phyloP scores from a whole-genome alignment of 129 eudicot species.

The Lactuca sativa region DNA sequence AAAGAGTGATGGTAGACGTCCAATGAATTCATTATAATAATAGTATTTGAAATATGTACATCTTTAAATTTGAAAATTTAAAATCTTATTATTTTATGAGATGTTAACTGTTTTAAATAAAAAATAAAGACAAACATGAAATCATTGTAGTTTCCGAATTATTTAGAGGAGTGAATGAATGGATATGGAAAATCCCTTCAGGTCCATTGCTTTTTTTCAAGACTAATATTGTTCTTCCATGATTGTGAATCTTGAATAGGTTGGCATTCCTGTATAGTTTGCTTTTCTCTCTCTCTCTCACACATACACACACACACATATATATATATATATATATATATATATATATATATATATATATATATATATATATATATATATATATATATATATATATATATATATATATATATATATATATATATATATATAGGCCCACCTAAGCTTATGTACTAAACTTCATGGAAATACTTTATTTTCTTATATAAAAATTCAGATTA shows the following conservation, averaged over 20 bases:
- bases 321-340: background rate
- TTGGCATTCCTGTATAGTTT: conserved; percentile 8
- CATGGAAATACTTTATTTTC: no score
- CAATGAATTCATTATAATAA: conserved; percentile 4
- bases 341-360: background rate
- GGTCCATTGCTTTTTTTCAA: conserved; percentile 36
- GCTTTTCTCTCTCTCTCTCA: no score
- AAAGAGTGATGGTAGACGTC: conserved; percentile 23
- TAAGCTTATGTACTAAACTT: no score
- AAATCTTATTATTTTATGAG: background rate
- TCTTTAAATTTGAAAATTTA: background rate
- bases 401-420: no score
- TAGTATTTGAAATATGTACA: background rate
- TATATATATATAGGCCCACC: no score
- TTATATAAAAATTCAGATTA: no score
- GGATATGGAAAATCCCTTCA: conserved; percentile 26
- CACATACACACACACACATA: no score
- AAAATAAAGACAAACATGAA: conserved; percentile 19
- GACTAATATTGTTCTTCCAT: conserved; percentile 27
- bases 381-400: background rate
- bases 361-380: background rate
- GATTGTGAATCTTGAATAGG: conserved; percentile 29
- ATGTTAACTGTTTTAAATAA: background rate
- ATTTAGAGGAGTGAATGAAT: conserved; percentile 23
- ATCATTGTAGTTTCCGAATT: background rate